These are phyloP conservation scores for Sugiyamaella boreocaroliniensis DNA, from an alignment of 805 yeast genomes.

Conservation along the genomic window DNA sequence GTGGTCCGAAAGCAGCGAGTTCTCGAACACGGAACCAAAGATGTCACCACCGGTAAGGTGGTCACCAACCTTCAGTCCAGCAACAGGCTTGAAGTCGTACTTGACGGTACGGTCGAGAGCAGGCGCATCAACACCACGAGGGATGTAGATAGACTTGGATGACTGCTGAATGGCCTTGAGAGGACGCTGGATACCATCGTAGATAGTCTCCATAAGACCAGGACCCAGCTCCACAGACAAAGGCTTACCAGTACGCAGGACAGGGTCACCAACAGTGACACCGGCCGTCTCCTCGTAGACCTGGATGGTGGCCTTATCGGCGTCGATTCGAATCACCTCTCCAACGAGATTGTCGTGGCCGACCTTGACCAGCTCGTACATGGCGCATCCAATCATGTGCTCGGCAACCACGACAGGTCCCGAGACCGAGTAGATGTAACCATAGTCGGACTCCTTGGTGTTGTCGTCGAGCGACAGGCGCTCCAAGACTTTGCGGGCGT, in stretches of 20 bases:
- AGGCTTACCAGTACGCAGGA: slow-evolving; percentile 97
- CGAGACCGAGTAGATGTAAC: slow-evolving; percentile 79
- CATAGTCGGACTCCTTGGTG: slow-evolving; percentile 70
- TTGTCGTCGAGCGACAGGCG: slow-evolving; percentile 73
- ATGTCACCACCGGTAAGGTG: slow-evolving; percentile 98
- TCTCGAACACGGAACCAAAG: slow-evolving; percentile 88
- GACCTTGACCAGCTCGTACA: slow-evolving; percentile 97
- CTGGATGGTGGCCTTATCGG: slow-evolving; percentile 96
- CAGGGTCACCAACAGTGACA: slow-evolving; percentile 99
- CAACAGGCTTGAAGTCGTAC: slow-evolving; percentile 81
- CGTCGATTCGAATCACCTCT: slow-evolving; percentile 95
- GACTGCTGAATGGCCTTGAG: slow-evolving; percentile 82
- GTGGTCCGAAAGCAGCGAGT: slow-evolving; percentile 87
- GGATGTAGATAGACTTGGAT: slow-evolving; percentile 91
- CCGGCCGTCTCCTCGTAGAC: slow-evolving; percentile 99
- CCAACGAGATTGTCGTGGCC: slow-evolving; percentile 97
- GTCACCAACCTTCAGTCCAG: slow-evolving; percentile 75
- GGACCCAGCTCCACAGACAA: slow-evolving; percentile 98
- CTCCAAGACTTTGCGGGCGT: slow-evolving; percentile 89
- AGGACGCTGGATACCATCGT: slow-evolving; percentile 99
- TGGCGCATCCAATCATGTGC: slow-evolving; percentile 98
- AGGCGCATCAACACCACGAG: slow-evolving; percentile 97
- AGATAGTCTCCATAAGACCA: slow-evolving; percentile 97
- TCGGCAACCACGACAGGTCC: slow-evolving; percentile 98
- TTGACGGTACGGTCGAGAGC: slow-evolving; percentile 76